Conservation (phyloP, 176 grass and related monocot species). For the Carex pumila region DNA sequence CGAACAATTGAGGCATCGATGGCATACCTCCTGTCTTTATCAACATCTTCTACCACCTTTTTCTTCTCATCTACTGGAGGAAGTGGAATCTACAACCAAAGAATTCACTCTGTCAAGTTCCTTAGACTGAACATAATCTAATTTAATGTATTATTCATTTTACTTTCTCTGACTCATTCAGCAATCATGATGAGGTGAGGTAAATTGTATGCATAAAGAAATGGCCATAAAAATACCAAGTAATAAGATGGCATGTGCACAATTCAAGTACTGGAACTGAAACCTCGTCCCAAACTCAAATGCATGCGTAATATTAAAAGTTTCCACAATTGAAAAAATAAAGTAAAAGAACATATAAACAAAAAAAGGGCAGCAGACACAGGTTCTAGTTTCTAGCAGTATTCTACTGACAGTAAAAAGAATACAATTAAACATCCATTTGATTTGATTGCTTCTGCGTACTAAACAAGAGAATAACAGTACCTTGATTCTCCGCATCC, state of each 20-base stretch:
- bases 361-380: neutral
- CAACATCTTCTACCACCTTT: constrained; percentile 95
- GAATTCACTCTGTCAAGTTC: neutral
- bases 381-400: neutral
- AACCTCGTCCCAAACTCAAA: neutral
- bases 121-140: neutral
- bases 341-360: neutral
- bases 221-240: neutral
- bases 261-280: neutral
- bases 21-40: constrained; percentile 86
- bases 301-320: neutral
- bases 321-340: neutral
- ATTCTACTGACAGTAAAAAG: neutral
- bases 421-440: neutral
- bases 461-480: neutral
- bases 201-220: neutral
- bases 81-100: constrained; percentile 55
- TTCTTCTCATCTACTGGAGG: constrained; percentile 99
- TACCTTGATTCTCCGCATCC: constrained; percentile 97
- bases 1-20: constrained; percentile 98
- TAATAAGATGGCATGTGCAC: neutral
- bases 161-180: neutral
- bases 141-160: neutral
- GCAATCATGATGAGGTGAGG: neutral
- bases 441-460: neutral